A percentile compares a stretch with the other conserved stretches of the same genome.
Conservation (phyloP, 2,329 filamentous ascomycete species). For the Aspergillus sp. region DNA sequence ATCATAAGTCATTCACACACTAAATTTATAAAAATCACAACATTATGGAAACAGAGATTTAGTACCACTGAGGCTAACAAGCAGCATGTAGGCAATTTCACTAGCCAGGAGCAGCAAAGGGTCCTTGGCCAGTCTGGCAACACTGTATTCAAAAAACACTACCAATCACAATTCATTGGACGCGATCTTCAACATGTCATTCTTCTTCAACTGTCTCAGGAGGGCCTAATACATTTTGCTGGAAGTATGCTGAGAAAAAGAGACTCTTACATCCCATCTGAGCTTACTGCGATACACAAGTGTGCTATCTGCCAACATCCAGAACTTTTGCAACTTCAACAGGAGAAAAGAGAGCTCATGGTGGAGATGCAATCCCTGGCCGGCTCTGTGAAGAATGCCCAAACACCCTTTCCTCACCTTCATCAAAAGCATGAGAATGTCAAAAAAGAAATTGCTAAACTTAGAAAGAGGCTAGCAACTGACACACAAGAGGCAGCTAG, state of each 20-base stretch:
- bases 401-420: slow-evolving; percentile 12
- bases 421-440: slow-evolving; percentile 15
- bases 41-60: no score
- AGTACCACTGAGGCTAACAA: no score
- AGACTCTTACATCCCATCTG: slow-evolving; percentile 12
- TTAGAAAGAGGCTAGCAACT: slow-evolving; percentile 14
- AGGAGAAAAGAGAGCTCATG: slow-evolving; percentile 19
- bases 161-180: slow-evolving; percentile 19
- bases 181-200: slow-evolving; percentile 20
- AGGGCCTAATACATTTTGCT: slow-evolving; percentile 14
- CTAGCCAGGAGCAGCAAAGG: slow-evolving; percentile 19
- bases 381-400: slow-evolving; percentile 13
- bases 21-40: no score
- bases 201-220: slow-evolving; percentile 18
- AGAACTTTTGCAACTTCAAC: slow-evolving; percentile 14
- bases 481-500: slow-evolving; percentile 14
- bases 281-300: slow-evolving; percentile 14
- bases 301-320: slow-evolving; percentile 13
- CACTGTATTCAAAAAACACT: slow-evolving; percentile 20
- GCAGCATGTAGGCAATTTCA: slow-evolving; percentile 16
- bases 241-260: slow-evolving; percentile 21
- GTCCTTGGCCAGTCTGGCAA: slow-evolving; percentile 19
- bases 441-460: slow-evolving; percentile 13
- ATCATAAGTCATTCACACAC: slow-evolving; percentile 13
- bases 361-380: slow-evolving; percentile 19